Percentiles rank a stretch among this genome's conserved stretches.
Conservation (phyloP, 345 rosid species). For the Pistacia vera region DNA sequence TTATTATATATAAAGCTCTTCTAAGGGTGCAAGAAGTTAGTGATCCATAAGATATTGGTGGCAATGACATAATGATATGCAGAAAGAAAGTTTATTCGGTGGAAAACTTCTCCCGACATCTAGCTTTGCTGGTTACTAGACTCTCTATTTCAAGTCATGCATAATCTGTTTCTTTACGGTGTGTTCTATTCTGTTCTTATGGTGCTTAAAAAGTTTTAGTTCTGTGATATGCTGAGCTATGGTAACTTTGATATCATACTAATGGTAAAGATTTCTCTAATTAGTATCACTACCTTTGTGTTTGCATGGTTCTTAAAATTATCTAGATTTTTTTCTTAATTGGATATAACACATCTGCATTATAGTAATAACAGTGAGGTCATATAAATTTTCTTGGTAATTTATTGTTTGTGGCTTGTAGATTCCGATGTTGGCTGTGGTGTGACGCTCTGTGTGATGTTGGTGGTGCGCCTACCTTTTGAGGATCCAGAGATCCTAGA, state of each 20-base stretch:
- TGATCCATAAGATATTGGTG: not conserved
- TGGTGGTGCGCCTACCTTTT: constrained; percentile 74
- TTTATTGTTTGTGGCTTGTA: constrained; percentile 16
- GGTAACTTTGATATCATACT: not conserved
- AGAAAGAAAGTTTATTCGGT: not conserved
- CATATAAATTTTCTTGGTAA: constrained; percentile 1
- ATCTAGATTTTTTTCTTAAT: too few relatives aligned
- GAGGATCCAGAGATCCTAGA: constrained; percentile 82
- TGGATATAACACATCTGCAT: not conserved
- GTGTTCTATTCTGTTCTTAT: not conserved
- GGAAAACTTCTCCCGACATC: not conserved
- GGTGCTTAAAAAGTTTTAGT: not conserved
- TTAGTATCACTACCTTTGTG: not conserved
- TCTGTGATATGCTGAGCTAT: not conserved
- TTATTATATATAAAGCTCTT: not conserved
- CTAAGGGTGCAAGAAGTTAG: not conserved
- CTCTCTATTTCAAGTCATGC: not conserved
- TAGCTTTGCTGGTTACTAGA: not conserved
- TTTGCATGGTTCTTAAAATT: constrained; percentile 4
- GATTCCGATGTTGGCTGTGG: constrained; percentile 84
- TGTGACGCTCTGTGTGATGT: constrained; percentile 75
- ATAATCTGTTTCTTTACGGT: not conserved
- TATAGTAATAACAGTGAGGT: not conserved
- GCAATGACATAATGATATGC: not conserved
- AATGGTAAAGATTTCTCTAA: not conserved